Base-by-base conservation (phyloP, 768 basidiomycete species). In the Russula sp. region DNA sequence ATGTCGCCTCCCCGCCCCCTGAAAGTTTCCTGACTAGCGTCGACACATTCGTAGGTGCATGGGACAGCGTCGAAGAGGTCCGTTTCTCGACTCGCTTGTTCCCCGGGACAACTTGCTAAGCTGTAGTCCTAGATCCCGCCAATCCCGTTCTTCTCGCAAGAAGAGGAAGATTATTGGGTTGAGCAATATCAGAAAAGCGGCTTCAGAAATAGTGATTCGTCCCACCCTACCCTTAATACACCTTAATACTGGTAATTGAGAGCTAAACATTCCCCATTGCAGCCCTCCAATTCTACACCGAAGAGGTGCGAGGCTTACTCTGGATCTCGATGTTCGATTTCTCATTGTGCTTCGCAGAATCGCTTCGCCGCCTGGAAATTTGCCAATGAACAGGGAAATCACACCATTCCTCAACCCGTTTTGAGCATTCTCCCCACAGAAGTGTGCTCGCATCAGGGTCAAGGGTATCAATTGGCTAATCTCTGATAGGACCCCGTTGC, bases 121-220 rank as follows among this genome's bases (percentile, higher is more conserved):
- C 32, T 27, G n/a, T 39, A 6, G 31, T 53, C 20, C 18, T 53
- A 87, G 84, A 83, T 88, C 40, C 80, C 83, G 1, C 78, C 81
- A 0, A 78, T 87, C 53, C 80, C 83, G 0, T 89, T 84, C 72
- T 80, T 89, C 49, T 78, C 80, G 0, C 48, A 68, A 0, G 79
- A 80, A 10, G 85, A 90, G 71, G 88, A 90, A 68, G 81, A 86
- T 67, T 89, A 89, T 68, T 82, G 88, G 62, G 80, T 88, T 0
- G 79, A 87, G 55, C 82, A 85, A 65, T 89, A 82, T 66, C 69
- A 69, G 45, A 74, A 75, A 10, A 84, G 83, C 66, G 83, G 84
- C 0, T 89, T 89, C 68, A 74, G 76, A 55, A 70, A 83, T 60
- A 86, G 89, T 89, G 66, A 27, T 85, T 75, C 9, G 8, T 6